Evolutionary conservation across 495 filamentous ascomycete genomes (phyloP).

Genomic region (Podospora didyma): DNA sequence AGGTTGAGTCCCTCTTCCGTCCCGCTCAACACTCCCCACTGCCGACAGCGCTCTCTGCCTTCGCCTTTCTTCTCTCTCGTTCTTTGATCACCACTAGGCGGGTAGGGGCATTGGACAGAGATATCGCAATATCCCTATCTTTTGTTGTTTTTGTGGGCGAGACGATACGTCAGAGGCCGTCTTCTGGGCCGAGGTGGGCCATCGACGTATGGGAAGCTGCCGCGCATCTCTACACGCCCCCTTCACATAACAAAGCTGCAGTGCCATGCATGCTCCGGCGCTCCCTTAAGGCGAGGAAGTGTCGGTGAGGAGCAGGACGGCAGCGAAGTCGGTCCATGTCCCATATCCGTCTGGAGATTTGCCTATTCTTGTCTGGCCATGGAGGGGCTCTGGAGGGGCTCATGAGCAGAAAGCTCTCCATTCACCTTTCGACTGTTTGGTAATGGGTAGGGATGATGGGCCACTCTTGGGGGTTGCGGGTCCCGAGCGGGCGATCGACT

Average conservation of each 20-base stretch:
- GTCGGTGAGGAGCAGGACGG: conserved; percentile 26
- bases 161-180: conserved; percentile 28
- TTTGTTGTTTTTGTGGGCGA: conserved; percentile 23
- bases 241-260: conserved; percentile 22
- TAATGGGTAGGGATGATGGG: conserved; percentile 2
- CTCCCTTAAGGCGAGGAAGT: conserved; percentile 14
- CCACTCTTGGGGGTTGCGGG: conserved; percentile 10
- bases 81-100: conserved; percentile 8
- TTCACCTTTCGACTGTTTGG: conserved; percentile 19
- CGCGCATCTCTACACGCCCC: conserved; percentile 17
- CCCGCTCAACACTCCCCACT: not conserved
- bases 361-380: conserved; percentile 13
- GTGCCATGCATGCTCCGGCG: conserved; percentile 14
- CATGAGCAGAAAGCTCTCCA: not conserved
- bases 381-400: conserved; percentile 1
- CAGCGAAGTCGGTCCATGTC: conserved; percentile 19
- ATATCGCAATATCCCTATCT: conserved; percentile 17
- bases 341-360: conserved; percentile 10
- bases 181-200: conserved; percentile 10
- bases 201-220: conserved; percentile 25
- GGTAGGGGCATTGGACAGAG: conserved; percentile 24
- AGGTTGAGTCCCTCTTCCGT: not conserved
- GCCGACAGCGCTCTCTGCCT: not conserved
- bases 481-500: conserved; percentile 3
- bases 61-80: conserved; percentile 14